Evolutionary conservation across 495 filamentous ascomycete species (phyloP), one percentile per base, ranked within the genome.

Genomic region (Hypoxylon rickii): DNA sequence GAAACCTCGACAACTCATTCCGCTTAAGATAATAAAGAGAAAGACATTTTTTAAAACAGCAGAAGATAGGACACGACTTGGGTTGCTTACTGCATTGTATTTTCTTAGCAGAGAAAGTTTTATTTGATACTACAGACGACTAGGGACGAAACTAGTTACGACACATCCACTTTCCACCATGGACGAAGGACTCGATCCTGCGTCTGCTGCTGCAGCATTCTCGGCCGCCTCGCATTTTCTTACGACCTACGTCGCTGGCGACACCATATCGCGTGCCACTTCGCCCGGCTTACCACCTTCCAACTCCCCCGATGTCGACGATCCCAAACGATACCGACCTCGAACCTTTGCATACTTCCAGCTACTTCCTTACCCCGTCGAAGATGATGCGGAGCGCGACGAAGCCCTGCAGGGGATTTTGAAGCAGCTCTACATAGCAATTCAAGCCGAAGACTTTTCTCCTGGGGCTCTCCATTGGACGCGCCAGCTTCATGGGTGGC

Each of bases 401-500:
- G 77, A 76, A 16, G 89, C 89, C 43, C 75, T 97, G 38, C 78
- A 84, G 7, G 89, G 92, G 71, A 96, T 96, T 51, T 74, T 97
- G 64, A 90, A 89, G 64, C 88, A 96, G 61, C 86, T 99, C 19
- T 97, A 96, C 67, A 87, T 96, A 65, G 80, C 92, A 20, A 81
- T 97, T 54, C 86, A 90, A 69, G 87, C 94, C 12, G 91, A 96
- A 26, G 95, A 99, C 70, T 97, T 97, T 71, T 83, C 86, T 44
- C 89, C 94, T 0, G 95, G 94, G 12, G 94, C 94, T 10, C 79
- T 96, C 16, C 92, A 97, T 72, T 99, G 95, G 95, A 97, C 94
- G 46, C 84, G 94, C 61, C 93, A 97, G 79, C 85, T 99, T 16
- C 83, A 90, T 66, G 91, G 88, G 73, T 99, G 94, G 95, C 78